Percentiles rank a stretch among this genome's conserved stretches.
phyloP scores from a whole-genome alignment of 176 grass and related monocot species.

The Aechmea fasciata region DNA sequence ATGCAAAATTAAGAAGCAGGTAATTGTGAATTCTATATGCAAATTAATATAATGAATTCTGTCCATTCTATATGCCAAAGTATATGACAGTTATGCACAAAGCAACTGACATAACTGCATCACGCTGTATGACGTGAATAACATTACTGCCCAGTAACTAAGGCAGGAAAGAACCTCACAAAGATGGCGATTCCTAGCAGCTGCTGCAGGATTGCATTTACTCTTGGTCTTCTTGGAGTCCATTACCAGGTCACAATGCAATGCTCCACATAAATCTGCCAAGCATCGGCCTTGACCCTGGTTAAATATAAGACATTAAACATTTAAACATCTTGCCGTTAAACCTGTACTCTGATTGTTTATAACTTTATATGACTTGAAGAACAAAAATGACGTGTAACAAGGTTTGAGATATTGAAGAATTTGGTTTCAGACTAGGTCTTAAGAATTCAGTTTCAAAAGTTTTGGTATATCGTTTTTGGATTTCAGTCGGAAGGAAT shows the following conservation, averaged over 20 bases:
- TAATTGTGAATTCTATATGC: too few species aligned
- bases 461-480: too few species aligned
- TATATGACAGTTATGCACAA: background rate
- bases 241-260: conserved; percentile 75
- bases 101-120: background rate
- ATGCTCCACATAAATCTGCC: conserved; percentile 79
- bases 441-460: too few species aligned
- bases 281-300: conserved; percentile 83
- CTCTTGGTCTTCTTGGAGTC: conserved; percentile 77
- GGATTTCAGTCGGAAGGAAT: too few species aligned
- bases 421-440: too few species aligned
- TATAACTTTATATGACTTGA: too few species aligned
- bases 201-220: conserved; percentile 88
- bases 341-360: background rate
- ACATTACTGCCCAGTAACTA: conserved; percentile 13
- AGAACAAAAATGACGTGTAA: too few species aligned
- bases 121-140: background rate
- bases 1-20: too few species aligned
- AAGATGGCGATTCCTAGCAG: conserved; percentile 78
- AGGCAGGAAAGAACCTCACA: conserved; percentile 74
- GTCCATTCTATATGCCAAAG: background rate
- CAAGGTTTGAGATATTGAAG: too few species aligned
- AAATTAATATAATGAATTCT: too few species aligned
- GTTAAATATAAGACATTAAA: background rate
- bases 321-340: background rate